Percentiles rank a stretch among this genome's conserved stretches.
Conservation (phyloP, 2,329 filamentous ascomycete genomes). For the Simplicillium aogashimaense region DNA sequence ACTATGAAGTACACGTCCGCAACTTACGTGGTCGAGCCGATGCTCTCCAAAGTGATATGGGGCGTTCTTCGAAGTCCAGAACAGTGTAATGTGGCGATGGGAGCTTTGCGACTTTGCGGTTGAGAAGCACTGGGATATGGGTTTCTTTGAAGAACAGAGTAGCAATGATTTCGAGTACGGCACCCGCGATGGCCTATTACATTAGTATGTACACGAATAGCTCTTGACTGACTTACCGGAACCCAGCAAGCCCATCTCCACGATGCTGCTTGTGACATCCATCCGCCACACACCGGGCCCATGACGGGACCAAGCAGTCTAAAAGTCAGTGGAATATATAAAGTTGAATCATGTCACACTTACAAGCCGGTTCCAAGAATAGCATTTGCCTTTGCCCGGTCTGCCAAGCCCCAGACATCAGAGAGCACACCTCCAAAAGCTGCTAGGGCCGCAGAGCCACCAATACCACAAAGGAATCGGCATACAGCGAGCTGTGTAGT, state of each 20-base stretch:
- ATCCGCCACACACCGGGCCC: slow-evolving; percentile 3
- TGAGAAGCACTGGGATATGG: slow-evolving; percentile 1
- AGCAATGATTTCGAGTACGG: slow-evolving; percentile 1
- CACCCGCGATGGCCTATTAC: background rate
- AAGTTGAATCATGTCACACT: background rate
- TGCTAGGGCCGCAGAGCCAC: slow-evolving; percentile 1
- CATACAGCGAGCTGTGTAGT: slow-evolving; percentile 2
- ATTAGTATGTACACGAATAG: background rate
- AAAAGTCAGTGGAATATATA: no score
- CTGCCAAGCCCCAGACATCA: slow-evolving; percentile 2
- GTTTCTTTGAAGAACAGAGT: background rate
- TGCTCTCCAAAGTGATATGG: no score
- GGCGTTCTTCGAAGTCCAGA: no score
- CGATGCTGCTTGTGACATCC: slow-evolving; percentile 3
- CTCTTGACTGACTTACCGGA: background rate
- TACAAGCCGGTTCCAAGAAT: slow-evolving; percentile 1
- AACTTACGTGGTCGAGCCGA: no score
- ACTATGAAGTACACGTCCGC: no score
- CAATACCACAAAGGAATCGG: slow-evolving; percentile 2
- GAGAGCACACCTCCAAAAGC: slow-evolving; percentile 3
- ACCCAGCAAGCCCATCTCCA: slow-evolving; percentile 6
- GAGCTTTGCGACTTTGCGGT: background rate
- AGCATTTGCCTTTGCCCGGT: slow-evolving; percentile 2
- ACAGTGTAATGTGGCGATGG: no score
- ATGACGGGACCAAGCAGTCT: slow-evolving; percentile 3